Evolutionary conservation across 225 moss, liverwort and hornwort species (phyloP).

Genomic region (Marchantia polymorpha): DNA sequence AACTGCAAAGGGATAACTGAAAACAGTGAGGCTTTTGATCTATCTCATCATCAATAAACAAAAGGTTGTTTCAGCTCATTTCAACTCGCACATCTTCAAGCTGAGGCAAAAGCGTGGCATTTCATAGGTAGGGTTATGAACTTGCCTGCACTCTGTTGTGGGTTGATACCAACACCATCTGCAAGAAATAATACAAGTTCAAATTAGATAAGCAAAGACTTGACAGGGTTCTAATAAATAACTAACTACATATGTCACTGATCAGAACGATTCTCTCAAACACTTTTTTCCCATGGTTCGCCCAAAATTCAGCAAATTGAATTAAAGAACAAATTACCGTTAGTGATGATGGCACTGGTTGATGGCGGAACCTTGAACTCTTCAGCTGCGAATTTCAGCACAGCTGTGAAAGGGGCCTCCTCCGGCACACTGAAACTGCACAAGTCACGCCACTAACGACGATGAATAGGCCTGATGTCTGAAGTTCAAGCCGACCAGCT

Average conservation of each 20-base stretch:
- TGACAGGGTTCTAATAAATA: not conserved
- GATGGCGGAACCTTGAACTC: slow-evolving; percentile 96
- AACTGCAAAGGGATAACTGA: too few relatives aligned
- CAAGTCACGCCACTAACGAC: not conserved
- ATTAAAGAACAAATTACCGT: slow-evolving; percentile 45
- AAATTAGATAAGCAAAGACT: not conserved
- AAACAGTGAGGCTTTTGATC: too few relatives aligned
- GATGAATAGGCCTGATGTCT: not conserved
- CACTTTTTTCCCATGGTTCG: not conserved
- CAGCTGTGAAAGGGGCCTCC: slow-evolving; percentile 96
- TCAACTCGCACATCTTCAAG: not conserved
- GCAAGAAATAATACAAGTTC: slow-evolving; percentile 13
- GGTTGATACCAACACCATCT: slow-evolving; percentile 99
- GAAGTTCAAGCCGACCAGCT: too few relatives aligned
- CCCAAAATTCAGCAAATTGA: not conserved
- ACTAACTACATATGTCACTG: not conserved
- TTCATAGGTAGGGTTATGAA: not conserved
- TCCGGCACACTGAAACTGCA: slow-evolving; percentile 95
- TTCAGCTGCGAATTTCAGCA: slow-evolving; percentile 94
- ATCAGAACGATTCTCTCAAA: not conserved
- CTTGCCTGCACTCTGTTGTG: slow-evolving; percentile 94
- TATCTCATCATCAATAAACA: not conserved
- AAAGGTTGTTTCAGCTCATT: not conserved
- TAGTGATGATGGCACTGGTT: slow-evolving; percentile 98
- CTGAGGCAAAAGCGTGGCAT: not conserved